These are phyloP conservation scores for Leishmania lainsoni DNA, from an alignment of 208 protist species.

Conservation along the genomic window DNA sequence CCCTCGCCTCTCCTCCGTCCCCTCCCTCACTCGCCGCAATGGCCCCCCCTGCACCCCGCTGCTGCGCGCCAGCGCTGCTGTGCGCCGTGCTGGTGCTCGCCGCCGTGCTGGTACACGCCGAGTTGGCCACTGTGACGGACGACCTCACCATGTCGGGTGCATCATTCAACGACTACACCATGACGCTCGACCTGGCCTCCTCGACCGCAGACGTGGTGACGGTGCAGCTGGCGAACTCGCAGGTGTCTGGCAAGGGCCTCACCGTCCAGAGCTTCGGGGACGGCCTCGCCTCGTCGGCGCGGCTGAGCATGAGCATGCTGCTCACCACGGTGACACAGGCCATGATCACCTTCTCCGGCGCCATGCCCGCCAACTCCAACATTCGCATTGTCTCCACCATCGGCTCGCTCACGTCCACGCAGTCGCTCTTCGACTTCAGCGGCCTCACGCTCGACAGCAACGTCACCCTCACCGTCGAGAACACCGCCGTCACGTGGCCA, in stretches of 20 bases:
- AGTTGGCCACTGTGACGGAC: background rate
- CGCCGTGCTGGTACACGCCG: slow-evolving; percentile 15
- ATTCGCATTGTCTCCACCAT: slow-evolving; percentile 25
- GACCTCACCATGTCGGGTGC: slow-evolving; percentile 5
- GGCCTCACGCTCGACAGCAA: slow-evolving; percentile 14
- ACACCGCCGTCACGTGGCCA: slow-evolving; percentile 18
- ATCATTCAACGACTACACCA: slow-evolving; percentile 15
- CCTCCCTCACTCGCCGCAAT: background rate
- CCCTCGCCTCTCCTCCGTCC: background rate
- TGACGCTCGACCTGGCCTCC: slow-evolving; percentile 13
- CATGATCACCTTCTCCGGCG: slow-evolving; percentile 11
- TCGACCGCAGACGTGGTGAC: slow-evolving; percentile 3
- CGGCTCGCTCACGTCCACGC: slow-evolving; percentile 7
- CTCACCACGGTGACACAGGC: slow-evolving; percentile 9
- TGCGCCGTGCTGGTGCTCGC: slow-evolving; percentile 24
- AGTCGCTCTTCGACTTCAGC: slow-evolving; percentile 34
- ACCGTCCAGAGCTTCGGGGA: slow-evolving; percentile 3
- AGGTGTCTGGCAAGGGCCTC: slow-evolving; percentile 17
- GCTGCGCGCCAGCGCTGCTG: slow-evolving; percentile 20
- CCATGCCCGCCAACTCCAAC: slow-evolving; percentile 26
- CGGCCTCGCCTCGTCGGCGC: background rate
- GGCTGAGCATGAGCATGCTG: slow-evolving; percentile 16
- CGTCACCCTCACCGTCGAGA: slow-evolving; percentile 17
- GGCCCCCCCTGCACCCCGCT: background rate
- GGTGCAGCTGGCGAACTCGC: slow-evolving; percentile 17